phyloP scores from a whole-genome alignment of 345 rosid genomes.

The Hibiscus syriacus region DNA sequence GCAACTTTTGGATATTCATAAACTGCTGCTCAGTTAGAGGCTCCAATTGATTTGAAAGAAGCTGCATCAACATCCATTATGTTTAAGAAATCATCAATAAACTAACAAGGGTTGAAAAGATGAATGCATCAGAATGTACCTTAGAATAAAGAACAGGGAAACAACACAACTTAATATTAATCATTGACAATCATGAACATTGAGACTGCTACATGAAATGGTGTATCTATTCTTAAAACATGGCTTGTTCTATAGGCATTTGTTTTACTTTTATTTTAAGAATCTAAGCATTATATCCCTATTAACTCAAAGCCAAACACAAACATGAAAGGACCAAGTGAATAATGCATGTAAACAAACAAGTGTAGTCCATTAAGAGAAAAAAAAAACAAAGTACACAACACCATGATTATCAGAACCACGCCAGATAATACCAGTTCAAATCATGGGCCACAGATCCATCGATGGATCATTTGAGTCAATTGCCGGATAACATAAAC shows the following conservation, averaged over 20 bases:
- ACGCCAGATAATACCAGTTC: not conserved
- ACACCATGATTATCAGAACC: not conserved
- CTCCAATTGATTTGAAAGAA: slow-evolving; percentile 76
- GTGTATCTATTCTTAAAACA: not conserved
- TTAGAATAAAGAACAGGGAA: not conserved
- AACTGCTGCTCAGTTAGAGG: slow-evolving; percentile 83
- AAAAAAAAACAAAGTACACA: not conserved
- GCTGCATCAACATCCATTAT: slow-evolving; percentile 35
- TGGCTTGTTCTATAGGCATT: not conserved
- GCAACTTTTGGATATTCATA: slow-evolving; percentile 53
- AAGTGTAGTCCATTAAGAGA: not conserved
- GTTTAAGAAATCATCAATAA: slow-evolving; percentile 8
- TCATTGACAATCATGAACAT: no score
- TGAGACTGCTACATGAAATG: no score
- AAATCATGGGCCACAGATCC: not conserved
- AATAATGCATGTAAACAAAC: not conserved
- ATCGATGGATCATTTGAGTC: not conserved
- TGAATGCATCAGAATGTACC: not conserved
- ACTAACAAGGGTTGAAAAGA: not conserved
- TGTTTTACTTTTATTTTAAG: not conserved
- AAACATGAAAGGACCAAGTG: not conserved
- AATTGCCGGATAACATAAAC: not conserved
- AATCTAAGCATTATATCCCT: not conserved
- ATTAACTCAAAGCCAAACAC: not conserved
- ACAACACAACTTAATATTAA: not conserved